Evolutionary conservation across 768 basidiomycete species (phyloP), one percentile per base, ranked within the genome.

Genomic region (Rhodocollybia butyracea): DNA sequence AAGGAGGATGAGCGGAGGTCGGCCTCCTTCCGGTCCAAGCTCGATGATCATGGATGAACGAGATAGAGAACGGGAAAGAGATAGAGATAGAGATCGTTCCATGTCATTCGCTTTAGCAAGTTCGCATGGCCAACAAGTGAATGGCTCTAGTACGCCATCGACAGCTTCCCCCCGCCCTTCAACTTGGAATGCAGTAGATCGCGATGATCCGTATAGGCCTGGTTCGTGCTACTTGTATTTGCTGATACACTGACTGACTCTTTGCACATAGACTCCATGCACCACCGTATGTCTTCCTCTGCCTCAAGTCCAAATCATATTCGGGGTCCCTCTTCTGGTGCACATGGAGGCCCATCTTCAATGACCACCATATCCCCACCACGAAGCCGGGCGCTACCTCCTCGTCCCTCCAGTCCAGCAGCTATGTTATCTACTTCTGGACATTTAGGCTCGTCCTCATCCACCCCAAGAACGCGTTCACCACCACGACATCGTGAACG

Each of bases 81-180:
- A 48, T 13, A 34, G 48, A 22, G 34, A 38, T 26, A 17, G 41
- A 19, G 48, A 50, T 15, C 73, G 76, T 43, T 74, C 81, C 5
- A 79, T 76, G 38, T 78, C 82, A 2, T 85, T 84, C 60, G 78
- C 75, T 7, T 76, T 84, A 68, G 73, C 80, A 5, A 73, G 77
- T 29, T 75, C 79, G 41, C 57, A 61, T 60, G 61, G 55, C 2
- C 64, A 66, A 30, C 59, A 56, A 22, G 45, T 62, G 41, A 58
- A 60, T 19, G 57, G 57, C 34, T 68, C 67, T 38, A 61, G 66
- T 29, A 46, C 59, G 5, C 54, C 63, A 17, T 68, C 72, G 15
- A 62, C 64, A 11, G 60, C 65, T 32, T 68, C 72, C 19, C 66
- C 70, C 27, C 57, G 50, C 2, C 46, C 59, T 7, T 46, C 64